Base-by-base conservation (phyloP, 345 rosid species). In the Noccaea bulbosa region DNA sequence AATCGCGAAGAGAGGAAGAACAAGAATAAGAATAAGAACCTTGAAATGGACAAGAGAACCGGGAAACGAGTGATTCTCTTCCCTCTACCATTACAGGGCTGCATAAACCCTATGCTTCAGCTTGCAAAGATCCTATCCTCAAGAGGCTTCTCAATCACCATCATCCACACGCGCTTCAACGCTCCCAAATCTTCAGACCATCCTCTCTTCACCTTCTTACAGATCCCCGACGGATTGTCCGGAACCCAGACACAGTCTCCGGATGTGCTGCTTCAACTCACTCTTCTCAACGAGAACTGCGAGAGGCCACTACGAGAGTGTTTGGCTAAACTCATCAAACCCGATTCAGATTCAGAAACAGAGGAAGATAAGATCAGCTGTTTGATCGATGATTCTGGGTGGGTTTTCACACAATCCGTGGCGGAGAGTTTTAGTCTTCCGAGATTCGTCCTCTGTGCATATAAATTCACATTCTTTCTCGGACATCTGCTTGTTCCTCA, bases 81-180 rank as follows among this genome's bases (percentile, higher is more conserved):
- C 45, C 93, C 90, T 0, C 20, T 85, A 10, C 96, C 92, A 10
- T 49, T 65, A 9, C 89, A 89, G 27, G 87, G 90, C 53, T 92
- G 91, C 53, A 83, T 89, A 12, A 92, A 77, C 83, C 71, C 87
- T 65, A 80, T 85, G 89, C 78, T 91, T 37, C 87, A 86, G 73
- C 81, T 89, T 3, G 83, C 89, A 11, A 86, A 87, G 71, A 81
- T 86, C 11, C 71, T 91, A 1, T 32, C 54, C 63, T 76, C 81
- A 10, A 55, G 78, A 4, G 86, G 85, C 61, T 62, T 88, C 17
- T 73, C 80, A 3, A 64, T 89, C 75, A 89, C 96, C 50, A 86
- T 92, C 9, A 45, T 79, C 20, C 55, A 68, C n/a, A 47, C 82
- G 45, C 81, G 78, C 11, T 88, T 69, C 74, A 69, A 69, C 66